Evolutionary conservation across 352 stramenopile species (phyloP), one percentile per base, ranked within the genome.

Genomic region (Sclerospora graminicola): DNA sequence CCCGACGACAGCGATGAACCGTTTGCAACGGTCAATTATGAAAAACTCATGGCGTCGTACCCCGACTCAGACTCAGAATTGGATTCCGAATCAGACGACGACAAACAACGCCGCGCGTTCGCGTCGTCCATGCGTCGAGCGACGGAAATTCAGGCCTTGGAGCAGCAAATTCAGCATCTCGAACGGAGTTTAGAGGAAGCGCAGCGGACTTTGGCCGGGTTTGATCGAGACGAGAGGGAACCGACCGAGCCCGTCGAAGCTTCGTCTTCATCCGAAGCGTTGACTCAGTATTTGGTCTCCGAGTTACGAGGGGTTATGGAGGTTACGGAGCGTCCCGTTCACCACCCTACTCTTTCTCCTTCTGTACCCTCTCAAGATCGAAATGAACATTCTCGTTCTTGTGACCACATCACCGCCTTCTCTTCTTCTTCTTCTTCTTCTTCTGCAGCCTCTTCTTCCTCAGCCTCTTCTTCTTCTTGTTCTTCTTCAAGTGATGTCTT

Each of bases 221-320:
- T 80, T 39, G 68, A 78, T 23, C 63, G 45, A 10, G 63, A 76
- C 14, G 68, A 85, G 26, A 52, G 59, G 0, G 69, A 80, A n/a
- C 55, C 70, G 51, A 0, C 60, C 48, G 0, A 39, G 51, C 8
- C 34, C 0, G 37, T 37, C 8, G 41, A 41, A 33, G 43, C 60
- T 51, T 54, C 57, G 3, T 43, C 52, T 33, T 41, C 48, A 29
- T 50, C 57, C 9, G 48, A 45, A 16, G 21, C 28, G n/a, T 34
- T 45, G n/a, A 81, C 68, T 0, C 54, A 68, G 21, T 66, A 76
- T 6, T 51, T 82, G 28, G 60, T 86, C 5, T 69, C 51, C 4
- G 68, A 84, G 38, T 43, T 86, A 11, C 66, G 60, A 23, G 72
- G 70, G 14, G 70, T 86, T 1, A 86, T 86, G 74, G 76, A 66